Conservation (phyloP, 2,329 filamentous ascomycete species). For the Tolypocladium paradoxum region DNA sequence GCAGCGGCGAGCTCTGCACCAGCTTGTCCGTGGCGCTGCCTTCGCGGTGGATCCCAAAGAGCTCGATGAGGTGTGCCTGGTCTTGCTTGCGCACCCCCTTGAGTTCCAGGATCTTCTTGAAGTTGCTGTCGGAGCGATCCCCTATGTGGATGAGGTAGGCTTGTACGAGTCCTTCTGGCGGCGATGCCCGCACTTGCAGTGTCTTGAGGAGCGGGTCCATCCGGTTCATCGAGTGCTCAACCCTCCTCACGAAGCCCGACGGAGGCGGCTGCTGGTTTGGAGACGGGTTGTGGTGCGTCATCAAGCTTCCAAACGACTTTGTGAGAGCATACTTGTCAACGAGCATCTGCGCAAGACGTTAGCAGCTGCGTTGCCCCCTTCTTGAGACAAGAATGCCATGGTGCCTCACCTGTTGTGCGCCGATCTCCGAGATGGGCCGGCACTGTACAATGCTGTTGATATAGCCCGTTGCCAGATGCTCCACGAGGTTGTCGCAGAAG, state of each 20-base stretch:
- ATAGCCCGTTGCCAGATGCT: constrained; percentile 70
- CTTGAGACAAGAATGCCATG: not conserved
- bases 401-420: constrained; percentile 67
- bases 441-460: constrained; percentile 79
- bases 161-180: constrained; percentile 88
- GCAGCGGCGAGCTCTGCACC: constrained; percentile 56
- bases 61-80: constrained; percentile 70
- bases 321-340: constrained; percentile 88
- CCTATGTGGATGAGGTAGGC: constrained; percentile 96
- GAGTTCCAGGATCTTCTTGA: constrained; percentile 89
- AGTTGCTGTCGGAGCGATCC: constrained; percentile 88
- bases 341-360: constrained; percentile 57
- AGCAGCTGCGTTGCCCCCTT: not conserved
- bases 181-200: constrained; percentile 82
- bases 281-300: constrained; percentile 49
- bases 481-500: constrained; percentile 93
- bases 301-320: constrained; percentile 62
- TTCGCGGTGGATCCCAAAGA: constrained; percentile 74
- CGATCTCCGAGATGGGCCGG: constrained; percentile 83
- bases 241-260: constrained; percentile 69
- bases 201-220: constrained; percentile 93
- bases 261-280: constrained; percentile 29
- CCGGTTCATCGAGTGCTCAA: constrained; percentile 72
- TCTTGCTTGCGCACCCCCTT: constrained; percentile 86
- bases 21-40: constrained; percentile 61